Conservation (phyloP, 768 basidiomycete species). For the Calocybe cyanea region DNA sequence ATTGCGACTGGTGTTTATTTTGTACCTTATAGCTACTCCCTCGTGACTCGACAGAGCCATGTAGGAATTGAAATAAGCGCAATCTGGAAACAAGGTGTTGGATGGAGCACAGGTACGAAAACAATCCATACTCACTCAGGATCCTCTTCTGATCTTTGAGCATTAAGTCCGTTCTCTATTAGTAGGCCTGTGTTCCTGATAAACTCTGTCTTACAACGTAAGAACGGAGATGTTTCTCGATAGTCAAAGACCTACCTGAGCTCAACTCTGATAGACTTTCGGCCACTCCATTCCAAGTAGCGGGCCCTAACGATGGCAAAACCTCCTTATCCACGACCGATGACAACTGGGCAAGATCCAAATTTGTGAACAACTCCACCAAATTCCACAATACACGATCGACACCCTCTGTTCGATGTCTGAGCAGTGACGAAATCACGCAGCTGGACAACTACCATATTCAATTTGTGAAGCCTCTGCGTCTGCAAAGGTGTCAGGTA, state of each 20-base stretch:
- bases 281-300: slow-evolving; percentile 29
- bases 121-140: slow-evolving; percentile 25
- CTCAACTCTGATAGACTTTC: slow-evolving; percentile 16
- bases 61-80: slow-evolving; percentile 53
- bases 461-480: slow-evolving; percentile 18
- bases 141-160: slow-evolving; percentile 31
- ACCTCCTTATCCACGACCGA: slow-evolving; percentile 52
- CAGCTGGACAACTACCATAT: slow-evolving; percentile 21
- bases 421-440: not conserved
- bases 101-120: not conserved
- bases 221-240: slow-evolving; percentile 18
- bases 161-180: slow-evolving; percentile 42
- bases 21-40: slow-evolving; percentile 18
- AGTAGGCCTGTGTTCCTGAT: slow-evolving; percentile 37
- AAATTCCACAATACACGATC: slow-evolving; percentile 52
- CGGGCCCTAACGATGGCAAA: slow-evolving; percentile 42
- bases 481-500: slow-evolving; percentile 23
- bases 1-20: slow-evolving; percentile 17
- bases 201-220: slow-evolving; percentile 36
- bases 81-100: slow-evolving; percentile 18
- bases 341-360: slow-evolving; percentile 61
- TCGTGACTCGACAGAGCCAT: slow-evolving; percentile 42
- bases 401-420: slow-evolving; percentile 18
- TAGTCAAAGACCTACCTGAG: slow-evolving; percentile 13
- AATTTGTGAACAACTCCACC: slow-evolving; percentile 63